Percentiles rank a stretch among this genome's conserved stretches.
Conservation (phyloP, 331 rosid species). For the Acacia pycnantha region DNA sequence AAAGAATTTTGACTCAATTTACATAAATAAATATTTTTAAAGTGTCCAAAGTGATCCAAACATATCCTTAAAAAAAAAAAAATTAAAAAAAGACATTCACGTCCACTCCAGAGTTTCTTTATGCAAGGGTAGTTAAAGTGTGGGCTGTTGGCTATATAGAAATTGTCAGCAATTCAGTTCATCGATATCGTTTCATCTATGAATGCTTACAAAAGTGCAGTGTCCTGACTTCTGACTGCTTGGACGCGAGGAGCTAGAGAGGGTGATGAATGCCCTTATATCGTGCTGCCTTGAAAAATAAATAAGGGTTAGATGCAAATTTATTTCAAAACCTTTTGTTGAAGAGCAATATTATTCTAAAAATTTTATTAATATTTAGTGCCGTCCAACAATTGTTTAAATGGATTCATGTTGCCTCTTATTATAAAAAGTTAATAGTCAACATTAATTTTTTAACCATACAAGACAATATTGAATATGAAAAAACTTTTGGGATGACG, state of each 20-base stretch:
- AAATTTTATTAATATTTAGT: no score
- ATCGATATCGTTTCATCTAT: not conserved
- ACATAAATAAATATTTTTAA: no score
- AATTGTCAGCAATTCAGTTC: not conserved
- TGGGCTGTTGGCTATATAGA: not conserved
- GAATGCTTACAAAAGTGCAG: not conserved
- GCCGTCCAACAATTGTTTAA: no score
- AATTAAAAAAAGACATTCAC: not conserved
- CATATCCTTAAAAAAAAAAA: not conserved
- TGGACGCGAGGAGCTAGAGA: not conserved
- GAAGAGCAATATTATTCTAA: no score
- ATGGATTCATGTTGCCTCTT: no score
- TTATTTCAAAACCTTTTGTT: no score
- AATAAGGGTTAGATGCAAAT: no score
- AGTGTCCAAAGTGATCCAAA: no score
- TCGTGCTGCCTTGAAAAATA: not conserved
- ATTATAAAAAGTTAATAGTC: no score
- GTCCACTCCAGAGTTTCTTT: not conserved
- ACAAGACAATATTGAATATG: rapidly evolving
- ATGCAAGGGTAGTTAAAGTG: not conserved
- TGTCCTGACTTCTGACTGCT: not conserved
- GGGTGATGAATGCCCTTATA: not conserved
- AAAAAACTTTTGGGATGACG: no score
- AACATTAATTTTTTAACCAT: no score
- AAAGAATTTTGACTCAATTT: no score